A percentile compares a stretch with the other conserved stretches of the same genome.
These are phyloP conservation scores for Cicer chorassanicum DNA, from an alignment of 306 rosid genomes.

Conservation along the genomic window DNA sequence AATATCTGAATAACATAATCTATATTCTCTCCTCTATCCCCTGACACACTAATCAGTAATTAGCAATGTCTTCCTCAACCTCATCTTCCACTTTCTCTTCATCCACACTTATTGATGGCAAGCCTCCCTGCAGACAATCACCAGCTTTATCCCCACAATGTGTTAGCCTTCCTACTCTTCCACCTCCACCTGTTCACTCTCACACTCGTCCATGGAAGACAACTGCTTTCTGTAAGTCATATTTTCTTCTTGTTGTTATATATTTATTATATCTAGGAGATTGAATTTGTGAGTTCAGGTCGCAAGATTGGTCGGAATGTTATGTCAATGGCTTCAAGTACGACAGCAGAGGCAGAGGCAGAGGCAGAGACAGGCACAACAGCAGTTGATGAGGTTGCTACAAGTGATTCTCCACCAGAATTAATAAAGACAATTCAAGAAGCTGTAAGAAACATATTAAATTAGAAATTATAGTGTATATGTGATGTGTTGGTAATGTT, in stretches of 20 bases:
- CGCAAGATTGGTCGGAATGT: constrained; percentile 78
- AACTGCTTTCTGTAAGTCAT: constrained; percentile 71
- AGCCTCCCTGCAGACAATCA: constrained; percentile 60
- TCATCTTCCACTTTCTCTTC: constrained; percentile 70
- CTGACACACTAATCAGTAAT: constrained; percentile 25
- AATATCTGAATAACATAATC: constrained; percentile 31
- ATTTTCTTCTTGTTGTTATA: neutral
- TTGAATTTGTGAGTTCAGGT: constrained; percentile 50
- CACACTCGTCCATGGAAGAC: constrained; percentile 71
- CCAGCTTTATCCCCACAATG: constrained; percentile 68
- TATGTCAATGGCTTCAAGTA: constrained; percentile 68
- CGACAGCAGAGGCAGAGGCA: constrained; percentile 69
- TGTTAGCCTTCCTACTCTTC: constrained; percentile 73
- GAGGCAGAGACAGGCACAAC: constrained; percentile 64
- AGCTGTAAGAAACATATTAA: constrained; percentile 59
- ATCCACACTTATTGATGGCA: constrained; percentile 67
- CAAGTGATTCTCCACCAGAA: constrained; percentile 69
- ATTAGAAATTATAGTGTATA: neutral
- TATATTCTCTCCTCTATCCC: constrained; percentile 31
- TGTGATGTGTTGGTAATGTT: neutral
- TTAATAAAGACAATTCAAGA: constrained; percentile 68
- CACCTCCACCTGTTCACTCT: constrained; percentile 64
- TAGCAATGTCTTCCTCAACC: constrained; percentile 74
- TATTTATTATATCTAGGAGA: neutral
- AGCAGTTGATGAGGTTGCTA: constrained; percentile 57